phyloP scores from a whole-genome alignment of 345 rosid genomes.

The Acer saccharum region DNA sequence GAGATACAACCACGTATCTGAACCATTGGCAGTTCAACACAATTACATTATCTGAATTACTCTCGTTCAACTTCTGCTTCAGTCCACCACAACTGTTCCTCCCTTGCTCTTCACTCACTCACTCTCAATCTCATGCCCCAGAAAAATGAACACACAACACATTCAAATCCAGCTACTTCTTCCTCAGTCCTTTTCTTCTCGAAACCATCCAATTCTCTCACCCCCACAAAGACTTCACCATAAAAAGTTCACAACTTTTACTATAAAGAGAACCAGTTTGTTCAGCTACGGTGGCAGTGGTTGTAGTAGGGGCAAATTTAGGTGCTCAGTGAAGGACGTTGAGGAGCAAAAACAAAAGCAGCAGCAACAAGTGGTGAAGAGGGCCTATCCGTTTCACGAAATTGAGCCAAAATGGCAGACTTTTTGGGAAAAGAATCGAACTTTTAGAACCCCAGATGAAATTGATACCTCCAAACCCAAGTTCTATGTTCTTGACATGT shows the following conservation, averaged over 20 bases:
- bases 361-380: conserved; percentile 37
- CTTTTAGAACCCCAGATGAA: conserved; percentile 84
- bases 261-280: too few species aligned
- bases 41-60: neutral
- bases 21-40: neutral
- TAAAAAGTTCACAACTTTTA: too few species aligned
- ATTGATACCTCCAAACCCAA: conserved; percentile 82
- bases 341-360: conserved; percentile 16
- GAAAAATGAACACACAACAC: conserved; percentile 33
- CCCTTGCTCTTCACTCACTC: too few species aligned
- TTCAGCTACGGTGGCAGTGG: conserved; percentile 11
- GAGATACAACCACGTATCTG: too few species aligned
- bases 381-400: conserved; percentile 82
- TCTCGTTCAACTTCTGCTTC: neutral
- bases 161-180: conserved; percentile 30
- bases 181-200: conserved; percentile 25
- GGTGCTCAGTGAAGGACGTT: conserved; percentile 16
- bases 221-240: too few species aligned
- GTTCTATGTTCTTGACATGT: conserved; percentile 97
- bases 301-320: neutral
- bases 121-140: neutral
- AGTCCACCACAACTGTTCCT: neutral
- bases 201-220: neutral
- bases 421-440: conserved; percentile 72
- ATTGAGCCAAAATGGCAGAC: conserved; percentile 96